Conservation (phyloP, 2,329 filamentous ascomycete species). For the Neocucurbitaria cava region DNA sequence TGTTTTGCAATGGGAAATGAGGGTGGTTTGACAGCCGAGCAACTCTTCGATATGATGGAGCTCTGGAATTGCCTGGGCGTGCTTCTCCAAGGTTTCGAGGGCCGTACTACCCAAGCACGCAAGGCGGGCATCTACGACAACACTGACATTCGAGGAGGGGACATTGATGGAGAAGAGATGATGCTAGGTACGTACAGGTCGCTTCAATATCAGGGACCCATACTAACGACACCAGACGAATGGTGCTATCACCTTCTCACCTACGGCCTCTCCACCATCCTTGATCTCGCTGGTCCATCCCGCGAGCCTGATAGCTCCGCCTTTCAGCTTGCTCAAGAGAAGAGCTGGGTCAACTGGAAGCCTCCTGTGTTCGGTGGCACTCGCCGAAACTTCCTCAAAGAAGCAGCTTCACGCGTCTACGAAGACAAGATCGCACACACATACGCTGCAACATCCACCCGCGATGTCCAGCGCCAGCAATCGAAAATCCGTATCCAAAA, state of each 20-base stretch:
- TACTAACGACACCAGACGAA: constrained; percentile 56
- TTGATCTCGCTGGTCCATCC: constrained; percentile 56
- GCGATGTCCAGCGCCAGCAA: constrained; percentile 48
- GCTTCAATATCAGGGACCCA: background rate
- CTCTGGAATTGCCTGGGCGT: constrained; percentile 68
- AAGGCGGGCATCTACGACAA: constrained; percentile 63
- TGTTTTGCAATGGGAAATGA: constrained; percentile 66
- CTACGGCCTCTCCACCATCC: constrained; percentile 63
- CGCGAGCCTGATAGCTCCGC: constrained; percentile 50
- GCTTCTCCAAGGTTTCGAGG: constrained; percentile 63
- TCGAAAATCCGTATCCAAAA: constrained; percentile 52
- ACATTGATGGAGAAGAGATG: constrained; percentile 60
- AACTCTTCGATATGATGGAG: constrained; percentile 70
- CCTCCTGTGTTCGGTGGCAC: constrained; percentile 54
- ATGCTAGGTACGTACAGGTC: constrained; percentile 55
- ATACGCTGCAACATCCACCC: constrained; percentile 42
- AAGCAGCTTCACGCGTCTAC: constrained; percentile 66
- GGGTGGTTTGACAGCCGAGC: constrained; percentile 60
- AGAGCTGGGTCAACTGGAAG: constrained; percentile 66
- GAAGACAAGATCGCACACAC: constrained; percentile 56
- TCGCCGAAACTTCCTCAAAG: constrained; percentile 65
- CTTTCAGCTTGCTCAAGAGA: constrained; percentile 60
- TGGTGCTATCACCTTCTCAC: constrained; percentile 68
- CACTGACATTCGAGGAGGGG: constrained; percentile 54
- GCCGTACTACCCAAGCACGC: constrained; percentile 61